Base-by-base conservation (phyloP, 495 filamentous ascomycete genomes). In the Podospora didyma region DNA sequence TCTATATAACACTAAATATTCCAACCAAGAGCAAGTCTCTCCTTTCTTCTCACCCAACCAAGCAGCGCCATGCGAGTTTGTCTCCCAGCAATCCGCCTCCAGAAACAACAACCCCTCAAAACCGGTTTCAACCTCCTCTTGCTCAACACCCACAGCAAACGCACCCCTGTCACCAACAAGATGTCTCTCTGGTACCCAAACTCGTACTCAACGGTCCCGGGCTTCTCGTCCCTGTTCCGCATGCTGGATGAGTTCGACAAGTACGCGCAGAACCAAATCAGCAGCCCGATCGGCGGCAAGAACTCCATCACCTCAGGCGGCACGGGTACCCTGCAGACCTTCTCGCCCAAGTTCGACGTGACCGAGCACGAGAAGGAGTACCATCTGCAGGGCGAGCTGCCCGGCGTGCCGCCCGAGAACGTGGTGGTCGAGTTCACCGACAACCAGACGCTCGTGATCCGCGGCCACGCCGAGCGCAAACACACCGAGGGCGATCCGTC, bases 391-490 rank as follows among this genome's bases (percentile, higher is more conserved):
- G 92, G 92, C 62, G 93, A 97, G 69, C 81, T 96, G 0, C 92
- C 93, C 0, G 93, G 93, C 44, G 79, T 93, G 45, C 80, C 89
- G 45, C 88, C 90, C 65, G 82, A 87, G 58, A 81, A 95, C 62
- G 75, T 96, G 58, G 75, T 83, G 34, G 88, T 97, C 63, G 89
- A 96, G 70, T 96, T 96, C 78, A 85, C 82, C 42, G 92, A 96
- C 67, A 73, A 78, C 6, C 79, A 89, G 50, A 96, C 89, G 4
- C 73, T 97, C 2, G 79, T 84, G 44, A 80, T 96, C 67, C 78
- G 79, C 42, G 93, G 92, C 26, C 83, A 73, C 49, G 76, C 77
- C 4, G 85, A 90, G 65, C 80, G 80, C 51, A 66, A 70, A 26
- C 79, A 83, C 67, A 69, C 73, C 42, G 63, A 75, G 54, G 69